These are phyloP conservation scores for Naganishia onofrii DNA, from an alignment of 768 basidiomycete genomes.

Conservation along the genomic window DNA sequence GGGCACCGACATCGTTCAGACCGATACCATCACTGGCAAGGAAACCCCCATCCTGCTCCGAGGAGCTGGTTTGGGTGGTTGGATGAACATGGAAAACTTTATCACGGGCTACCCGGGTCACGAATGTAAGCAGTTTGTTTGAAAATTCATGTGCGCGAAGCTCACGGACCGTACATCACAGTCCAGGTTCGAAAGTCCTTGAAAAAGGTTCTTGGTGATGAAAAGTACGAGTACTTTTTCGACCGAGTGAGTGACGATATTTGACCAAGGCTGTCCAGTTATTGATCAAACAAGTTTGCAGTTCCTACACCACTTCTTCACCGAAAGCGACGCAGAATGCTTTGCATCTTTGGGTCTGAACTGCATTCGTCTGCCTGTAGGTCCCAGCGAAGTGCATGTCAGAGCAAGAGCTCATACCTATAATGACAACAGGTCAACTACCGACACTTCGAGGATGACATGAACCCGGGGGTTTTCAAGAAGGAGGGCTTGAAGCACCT, in stretches of 20 bases:
- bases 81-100: constrained; percentile 47
- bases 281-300: constrained; percentile 41
- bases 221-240: constrained; percentile 72
- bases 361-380: constrained; percentile 60
- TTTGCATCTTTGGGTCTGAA: constrained; percentile 77
- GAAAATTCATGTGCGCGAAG: background rate
- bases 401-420: too few relatives aligned
- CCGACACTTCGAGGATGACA: constrained; percentile 59
- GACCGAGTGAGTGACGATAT: constrained; percentile 61
- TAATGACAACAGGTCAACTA: constrained; percentile 41
- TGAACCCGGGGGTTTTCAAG: constrained; percentile 75
- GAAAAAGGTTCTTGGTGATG: constrained; percentile 63
- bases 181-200: constrained; percentile 67
- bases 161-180: background rate
- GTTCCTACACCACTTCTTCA: constrained; percentile 83
- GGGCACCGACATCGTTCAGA: constrained; percentile 28
- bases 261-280: background rate
- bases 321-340: constrained; percentile 69
- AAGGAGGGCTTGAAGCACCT: constrained; percentile 74
- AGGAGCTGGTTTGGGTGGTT: constrained; percentile 40
- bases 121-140: constrained; percentile 57
- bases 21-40: constrained; percentile 23
- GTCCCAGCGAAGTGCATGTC: background rate
- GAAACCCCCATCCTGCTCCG: constrained; percentile 30
- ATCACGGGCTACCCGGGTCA: constrained; percentile 72